Percentiles rank a stretch among this genome's conserved stretches.
Conservation (phyloP, 2,329 filamentous ascomycete species). For the Fusarium floridanum region DNA sequence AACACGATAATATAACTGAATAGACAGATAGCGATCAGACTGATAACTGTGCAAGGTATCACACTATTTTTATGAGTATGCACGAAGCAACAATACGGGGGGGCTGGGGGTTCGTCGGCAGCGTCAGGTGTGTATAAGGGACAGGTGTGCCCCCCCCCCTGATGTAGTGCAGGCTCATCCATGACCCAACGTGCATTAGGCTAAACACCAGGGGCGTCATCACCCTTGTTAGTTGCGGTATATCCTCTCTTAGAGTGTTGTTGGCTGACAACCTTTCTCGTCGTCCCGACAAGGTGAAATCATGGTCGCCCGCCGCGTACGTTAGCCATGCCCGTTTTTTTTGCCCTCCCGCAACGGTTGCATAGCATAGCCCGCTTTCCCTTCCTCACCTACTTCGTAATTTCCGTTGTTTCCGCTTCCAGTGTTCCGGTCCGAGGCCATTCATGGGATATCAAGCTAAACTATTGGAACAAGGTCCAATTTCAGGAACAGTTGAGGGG, state of each 20-base stretch:
- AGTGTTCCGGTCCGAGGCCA: neutral
- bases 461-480: slow-evolving; percentile 56
- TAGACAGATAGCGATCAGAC: no score
- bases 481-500: neutral
- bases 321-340: neutral
- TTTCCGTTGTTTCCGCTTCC: slow-evolving; percentile 2
- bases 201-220: neutral
- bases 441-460: neutral
- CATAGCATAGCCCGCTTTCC: neutral
- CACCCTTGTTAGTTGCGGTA: neutral
- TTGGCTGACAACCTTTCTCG: neutral
- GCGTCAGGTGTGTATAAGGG: no score
- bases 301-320: no score
- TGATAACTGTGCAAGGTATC: no score
- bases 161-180: neutral
- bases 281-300: neutral
- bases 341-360: neutral
- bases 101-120: no score
- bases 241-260: neutral
- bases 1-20: no score
- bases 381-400: neutral
- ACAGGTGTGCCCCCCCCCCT: neutral
- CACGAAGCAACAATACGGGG: no score
- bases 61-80: no score
- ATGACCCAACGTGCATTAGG: slow-evolving; percentile 1